Base-by-base conservation (phyloP, 345 rosid species). In the Linum usitatissimum region DNA sequence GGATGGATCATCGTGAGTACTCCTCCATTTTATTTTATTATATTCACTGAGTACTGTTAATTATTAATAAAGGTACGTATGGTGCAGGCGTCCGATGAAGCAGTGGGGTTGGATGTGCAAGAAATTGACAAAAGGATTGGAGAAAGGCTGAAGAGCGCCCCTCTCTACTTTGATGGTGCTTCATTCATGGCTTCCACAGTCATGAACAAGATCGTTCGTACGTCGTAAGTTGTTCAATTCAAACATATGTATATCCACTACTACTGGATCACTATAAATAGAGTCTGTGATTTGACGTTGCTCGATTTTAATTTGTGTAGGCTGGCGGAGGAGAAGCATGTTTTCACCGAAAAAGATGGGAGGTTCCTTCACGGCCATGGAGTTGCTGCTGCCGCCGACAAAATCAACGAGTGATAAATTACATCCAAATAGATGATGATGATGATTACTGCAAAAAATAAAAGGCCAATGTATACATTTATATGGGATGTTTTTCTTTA, bases 281-380 rank as follows among this genome's bases (percentile, higher is more conserved):
- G n/a, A n/a, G n/a, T n/a, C n/a, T n/a, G n/a, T 34, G 8, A 34
- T 34, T 4, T 34, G 4, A 34, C 5, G 38, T 34, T 34, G 38
- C 38, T 34, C 8, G 38, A 30, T 51, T 48, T 31, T 30, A 4
- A 34, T n/a, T 48, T n/a, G 20, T 53, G 56, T 55, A 70, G 57
- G 61, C 34, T 62, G 34, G 14, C 39, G 67, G 57, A 68, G 1
- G 78, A 71, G 53, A 70, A 66, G 28, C 72, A 42, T 20, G 60
- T 71, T 9, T 17, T 13, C 19, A 57, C 64, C 0, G 67, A 71
- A 60, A 75, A 70, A 49, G 38, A 18, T 39, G 18, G 45, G 0
- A 55, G 53, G 59, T 63, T 36, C 18, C 54, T 38, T 28, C 54
- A 60, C 55, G 65, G 71, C 20, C 68, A 9, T 66, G 68, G 68